phyloP scores from a whole-genome alignment of 345 rosid genomes.

The Passiflora organensis region DNA sequence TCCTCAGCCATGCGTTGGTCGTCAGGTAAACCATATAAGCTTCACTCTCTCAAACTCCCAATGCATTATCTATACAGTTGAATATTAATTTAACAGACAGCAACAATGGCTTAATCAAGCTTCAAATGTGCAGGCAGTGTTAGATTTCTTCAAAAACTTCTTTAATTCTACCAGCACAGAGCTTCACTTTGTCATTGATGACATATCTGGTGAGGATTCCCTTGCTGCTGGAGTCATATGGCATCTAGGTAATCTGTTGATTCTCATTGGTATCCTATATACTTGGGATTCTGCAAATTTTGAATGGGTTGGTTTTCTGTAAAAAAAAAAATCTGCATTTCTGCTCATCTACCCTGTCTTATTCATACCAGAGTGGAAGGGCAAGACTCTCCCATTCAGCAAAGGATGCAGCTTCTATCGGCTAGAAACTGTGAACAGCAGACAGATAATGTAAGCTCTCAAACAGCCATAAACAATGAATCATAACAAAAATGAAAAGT shows the following conservation, averaged over 20 bases:
- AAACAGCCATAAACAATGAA: too few species aligned
- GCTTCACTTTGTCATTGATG: slow-evolving; percentile 66
- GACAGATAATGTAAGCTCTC: slow-evolving; percentile 64
- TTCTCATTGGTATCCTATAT: too few species aligned
- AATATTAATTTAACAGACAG: too few species aligned
- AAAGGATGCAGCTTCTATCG: slow-evolving; percentile 90
- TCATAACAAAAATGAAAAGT: too few species aligned
- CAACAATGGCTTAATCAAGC: too few species aligned
- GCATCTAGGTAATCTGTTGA: slow-evolving; percentile 57
- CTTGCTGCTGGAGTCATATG: slow-evolving; percentile 71
- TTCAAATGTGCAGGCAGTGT: slow-evolving; percentile 40
- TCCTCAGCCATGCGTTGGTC: slow-evolving; percentile 73
- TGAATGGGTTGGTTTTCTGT: too few species aligned
- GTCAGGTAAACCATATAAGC: slow-evolving; percentile 36
- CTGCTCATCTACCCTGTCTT: too few species aligned
- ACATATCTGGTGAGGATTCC: slow-evolving; percentile 65
- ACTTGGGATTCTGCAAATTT: too few species aligned
- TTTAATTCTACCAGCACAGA: slow-evolving; percentile 50
- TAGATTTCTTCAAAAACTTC: slow-evolving; percentile 74
- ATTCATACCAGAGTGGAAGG: slow-evolving; percentile 60
- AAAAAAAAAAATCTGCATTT: too few species aligned
- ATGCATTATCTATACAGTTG: too few species aligned
- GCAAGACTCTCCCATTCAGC: slow-evolving; percentile 74
- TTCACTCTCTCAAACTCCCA: too few species aligned
- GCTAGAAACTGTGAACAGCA: slow-evolving; percentile 44